Conservation (phyloP, 192 early-diverging fungal genomes). For the Pecoramyces ruminantium region DNA sequence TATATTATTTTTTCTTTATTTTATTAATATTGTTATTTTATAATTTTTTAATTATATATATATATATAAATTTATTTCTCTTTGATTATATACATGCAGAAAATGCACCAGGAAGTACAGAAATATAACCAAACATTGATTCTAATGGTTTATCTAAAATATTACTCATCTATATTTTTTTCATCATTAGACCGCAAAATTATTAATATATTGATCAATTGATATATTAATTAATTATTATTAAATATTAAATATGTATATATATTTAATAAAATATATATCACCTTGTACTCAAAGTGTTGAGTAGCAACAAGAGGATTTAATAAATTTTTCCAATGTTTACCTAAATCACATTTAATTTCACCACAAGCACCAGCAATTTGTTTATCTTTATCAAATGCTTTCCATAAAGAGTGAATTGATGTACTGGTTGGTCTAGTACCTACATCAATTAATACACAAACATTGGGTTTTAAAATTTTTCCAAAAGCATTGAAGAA, state of each 20-base stretch:
- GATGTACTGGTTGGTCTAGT: slow-evolving; percentile 51
- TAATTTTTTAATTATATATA: too few relatives aligned
- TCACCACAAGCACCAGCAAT: slow-evolving; percentile 75
- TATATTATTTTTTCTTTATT: too few relatives aligned
- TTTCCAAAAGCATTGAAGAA: slow-evolving; percentile 45
- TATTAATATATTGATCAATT: too few relatives aligned
- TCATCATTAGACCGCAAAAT: too few relatives aligned
- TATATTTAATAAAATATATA: slow-evolving; percentile 29
- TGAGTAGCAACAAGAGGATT: slow-evolving; percentile 65
- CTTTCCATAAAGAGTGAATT: slow-evolving; percentile 62
- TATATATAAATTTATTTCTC: too few relatives aligned
- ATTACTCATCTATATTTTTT: slow-evolving; percentile 31
- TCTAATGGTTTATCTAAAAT: slow-evolving; percentile 67
- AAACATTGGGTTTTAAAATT: slow-evolving; percentile 35
- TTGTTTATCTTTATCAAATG: slow-evolving; percentile 50
- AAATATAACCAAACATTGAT: slow-evolving; percentile 87
- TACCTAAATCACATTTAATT: slow-evolving; percentile 50
- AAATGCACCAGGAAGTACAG: slow-evolving; percentile 77
- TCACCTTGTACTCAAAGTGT: slow-evolving; percentile 61
- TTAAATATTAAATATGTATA: neutral
- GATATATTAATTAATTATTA: too few relatives aligned
- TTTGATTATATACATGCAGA: slow-evolving; percentile 24
- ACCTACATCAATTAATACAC: slow-evolving; percentile 57
- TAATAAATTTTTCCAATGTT: slow-evolving; percentile 30
- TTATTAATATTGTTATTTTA: too few relatives aligned